Conservation (phyloP, 345 rosid species). For the Arabis hirsuta region DNA sequence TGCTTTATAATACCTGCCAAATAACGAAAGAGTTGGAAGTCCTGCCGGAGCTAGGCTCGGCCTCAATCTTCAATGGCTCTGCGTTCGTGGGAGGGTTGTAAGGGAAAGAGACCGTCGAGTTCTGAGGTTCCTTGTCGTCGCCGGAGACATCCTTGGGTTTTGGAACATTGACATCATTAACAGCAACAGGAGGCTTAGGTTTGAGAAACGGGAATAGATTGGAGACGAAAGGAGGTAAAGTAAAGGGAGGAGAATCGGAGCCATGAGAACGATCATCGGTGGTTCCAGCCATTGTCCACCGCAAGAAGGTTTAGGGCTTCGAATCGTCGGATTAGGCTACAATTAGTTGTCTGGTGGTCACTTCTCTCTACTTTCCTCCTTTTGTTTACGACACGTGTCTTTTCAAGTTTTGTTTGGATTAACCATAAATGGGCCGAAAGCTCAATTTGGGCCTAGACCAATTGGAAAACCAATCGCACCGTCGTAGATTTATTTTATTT, state of each 20-base stretch:
- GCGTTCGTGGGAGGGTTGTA: constrained; percentile 35
- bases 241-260: constrained; percentile 23
- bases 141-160: constrained; percentile 35
- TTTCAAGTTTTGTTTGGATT: background rate
- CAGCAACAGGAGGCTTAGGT: constrained; percentile 29
- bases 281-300: constrained; percentile 39
- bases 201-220: constrained; percentile 45
- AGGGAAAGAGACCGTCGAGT: constrained; percentile 41
- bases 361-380: constrained; percentile 9
- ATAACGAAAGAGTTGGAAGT: constrained; percentile 60
- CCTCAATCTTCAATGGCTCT: constrained; percentile 48
- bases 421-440: background rate
- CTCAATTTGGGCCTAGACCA: too few species aligned
- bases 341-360: constrained; percentile 33
- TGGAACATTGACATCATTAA: constrained; percentile 1
- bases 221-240: constrained; percentile 34
- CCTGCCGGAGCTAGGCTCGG: constrained; percentile 48
- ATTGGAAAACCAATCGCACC: too few species aligned
- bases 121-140: constrained; percentile 10
- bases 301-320: constrained; percentile 27
- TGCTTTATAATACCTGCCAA: constrained; percentile 52
- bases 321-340: constrained; percentile 33
- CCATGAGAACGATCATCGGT: constrained; percentile 6
- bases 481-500: too few species aligned
- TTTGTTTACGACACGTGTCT: constrained; percentile 22